A percentile compares a stretch with the other conserved stretches of the same genome.
Evolutionary conservation across 495 filamentous ascomycete genomes (phyloP).

Genomic region (Articulospora tetracladia): DNA sequence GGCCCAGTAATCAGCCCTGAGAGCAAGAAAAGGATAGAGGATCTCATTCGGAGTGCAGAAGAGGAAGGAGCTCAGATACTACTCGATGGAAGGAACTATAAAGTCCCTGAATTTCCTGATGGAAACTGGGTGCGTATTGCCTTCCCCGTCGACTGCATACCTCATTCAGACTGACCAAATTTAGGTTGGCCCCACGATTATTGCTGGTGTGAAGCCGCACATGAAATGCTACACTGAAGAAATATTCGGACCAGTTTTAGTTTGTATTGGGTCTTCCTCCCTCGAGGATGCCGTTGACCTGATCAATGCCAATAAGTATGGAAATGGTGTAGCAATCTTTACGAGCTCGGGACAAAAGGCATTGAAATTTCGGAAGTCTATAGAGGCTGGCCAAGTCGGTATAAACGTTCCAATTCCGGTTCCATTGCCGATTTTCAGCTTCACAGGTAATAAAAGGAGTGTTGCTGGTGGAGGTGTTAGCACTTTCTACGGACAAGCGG

Average conservation of each 20-base stretch:
- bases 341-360: constrained; percentile 58
- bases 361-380: constrained; percentile 54
- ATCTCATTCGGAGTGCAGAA: constrained; percentile 82
- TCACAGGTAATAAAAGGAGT: constrained; percentile 97
- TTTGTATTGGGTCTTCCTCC: constrained; percentile 77
- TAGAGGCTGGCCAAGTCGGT: constrained; percentile 76
- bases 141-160: too few species aligned
- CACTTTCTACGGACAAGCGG: constrained; percentile 93
- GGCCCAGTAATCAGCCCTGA: constrained; percentile 95
- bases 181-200: constrained; percentile 92
- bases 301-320: constrained; percentile 63
- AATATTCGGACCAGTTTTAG: constrained; percentile 94
- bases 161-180: too few species aligned
- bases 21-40: constrained; percentile 85
- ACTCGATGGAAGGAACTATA: constrained; percentile 86
- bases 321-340: constrained; percentile 65
- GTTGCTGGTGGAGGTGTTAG: constrained; percentile 90
- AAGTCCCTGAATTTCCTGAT: constrained; percentile 88
- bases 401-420: constrained; percentile 84
- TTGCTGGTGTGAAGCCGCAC: constrained; percentile 82
- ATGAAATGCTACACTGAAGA: constrained; percentile 97
- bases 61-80: constrained; percentile 91
- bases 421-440: constrained; percentile 92
- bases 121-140: too few species aligned
- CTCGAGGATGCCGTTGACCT: constrained; percentile 72